A percentile compares a stretch with the other conserved stretches of the same genome.
These are phyloP conservation scores for Gyromitra esculenta DNA, from an alignment of 2,329 filamentous ascomycete species.

Conservation along the genomic window DNA sequence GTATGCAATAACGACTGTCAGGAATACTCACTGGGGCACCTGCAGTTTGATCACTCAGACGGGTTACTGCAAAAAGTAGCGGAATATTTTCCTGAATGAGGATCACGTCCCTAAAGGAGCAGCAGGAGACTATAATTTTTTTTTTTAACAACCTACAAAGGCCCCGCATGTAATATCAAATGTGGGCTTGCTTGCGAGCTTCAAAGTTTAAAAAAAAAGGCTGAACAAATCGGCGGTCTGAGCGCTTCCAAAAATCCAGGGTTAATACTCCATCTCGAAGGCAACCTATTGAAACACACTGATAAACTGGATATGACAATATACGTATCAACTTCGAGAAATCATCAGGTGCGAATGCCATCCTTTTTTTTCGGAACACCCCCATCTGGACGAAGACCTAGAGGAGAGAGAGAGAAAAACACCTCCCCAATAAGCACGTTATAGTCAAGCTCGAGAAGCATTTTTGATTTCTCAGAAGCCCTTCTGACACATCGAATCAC, in stretches of 20 bases:
- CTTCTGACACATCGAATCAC: slow-evolving; percentile 5
- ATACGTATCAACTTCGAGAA: neutral
- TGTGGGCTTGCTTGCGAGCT: slow-evolving; percentile 7
- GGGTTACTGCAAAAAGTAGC: neutral
- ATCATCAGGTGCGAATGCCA: slow-evolving; percentile 1
- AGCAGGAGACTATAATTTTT: slow-evolving; percentile 1
- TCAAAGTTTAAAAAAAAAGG: slow-evolving; percentile 2
- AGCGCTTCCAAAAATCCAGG: slow-evolving; percentile 13
- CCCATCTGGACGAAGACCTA: neutral
- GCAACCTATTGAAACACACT: slow-evolving; percentile 3
- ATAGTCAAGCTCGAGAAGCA: neutral
- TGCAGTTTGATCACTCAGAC: neutral
- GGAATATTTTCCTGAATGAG: slow-evolving; percentile 10
- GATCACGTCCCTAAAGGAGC: neutral
- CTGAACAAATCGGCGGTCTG: slow-evolving; percentile 28
- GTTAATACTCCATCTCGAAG: slow-evolving; percentile 9
- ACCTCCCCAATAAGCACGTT: neutral
- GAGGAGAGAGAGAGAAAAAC: neutral
- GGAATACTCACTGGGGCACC: slow-evolving; percentile 1
- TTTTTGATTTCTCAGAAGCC: neutral
- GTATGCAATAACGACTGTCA: slow-evolving; percentile 25
- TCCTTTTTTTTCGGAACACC: neutral
- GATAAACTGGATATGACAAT: slow-evolving; percentile 18
- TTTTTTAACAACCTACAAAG: neutral
- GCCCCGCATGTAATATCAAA: slow-evolving; percentile 1